Percentiles rank a stretch among this genome's conserved stretches.
phyloP scores from a whole-genome alignment of 1,139 yeast genomes.

The Casaregolazyma lundiana region DNA sequence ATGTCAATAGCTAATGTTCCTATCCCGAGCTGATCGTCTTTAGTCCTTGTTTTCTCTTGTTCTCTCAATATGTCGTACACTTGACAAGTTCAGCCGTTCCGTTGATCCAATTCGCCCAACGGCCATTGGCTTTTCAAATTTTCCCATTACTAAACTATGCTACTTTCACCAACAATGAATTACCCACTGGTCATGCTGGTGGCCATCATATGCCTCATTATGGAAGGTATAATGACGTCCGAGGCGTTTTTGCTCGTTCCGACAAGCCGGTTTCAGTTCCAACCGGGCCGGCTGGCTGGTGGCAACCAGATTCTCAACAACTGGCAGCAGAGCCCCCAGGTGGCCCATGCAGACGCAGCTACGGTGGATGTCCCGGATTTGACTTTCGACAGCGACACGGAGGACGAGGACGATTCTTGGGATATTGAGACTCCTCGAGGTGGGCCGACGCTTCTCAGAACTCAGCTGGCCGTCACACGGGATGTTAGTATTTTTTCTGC shows the following conservation, averaged over 20 bases:
- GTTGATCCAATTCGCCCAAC: too few relatives aligned
- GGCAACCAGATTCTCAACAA: conserved; percentile 2
- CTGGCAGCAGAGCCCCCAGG: conserved; percentile 14
- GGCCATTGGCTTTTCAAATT: too few relatives aligned
- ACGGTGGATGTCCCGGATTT: conserved; percentile 7
- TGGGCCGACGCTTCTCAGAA: conserved; percentile 31
- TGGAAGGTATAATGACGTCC: conserved; percentile 5
- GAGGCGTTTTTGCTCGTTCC: conserved; percentile 6
- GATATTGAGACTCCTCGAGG: conserved; percentile 30
- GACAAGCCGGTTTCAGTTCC: conserved; percentile 7
- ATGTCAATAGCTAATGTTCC: too few relatives aligned
- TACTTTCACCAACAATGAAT: neutral
- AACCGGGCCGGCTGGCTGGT: conserved; percentile 3
- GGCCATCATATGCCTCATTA: conserved; percentile 4
- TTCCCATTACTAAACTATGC: neutral
- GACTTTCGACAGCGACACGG: conserved; percentile 2
- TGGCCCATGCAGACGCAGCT: conserved; percentile 2
- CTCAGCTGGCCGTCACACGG: conserved; percentile 31
- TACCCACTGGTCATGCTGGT: conserved; percentile 3
- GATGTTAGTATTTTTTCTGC: conserved; percentile 34
- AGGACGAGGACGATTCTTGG: conserved; percentile 9
- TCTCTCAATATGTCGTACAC: too few relatives aligned
- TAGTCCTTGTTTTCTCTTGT: too few relatives aligned
- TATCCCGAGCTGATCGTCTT: too few relatives aligned
- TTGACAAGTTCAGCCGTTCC: too few relatives aligned